Conservation (phyloP, 2,329 filamentous ascomycete species). For the Trichoderma sp. region DNA sequence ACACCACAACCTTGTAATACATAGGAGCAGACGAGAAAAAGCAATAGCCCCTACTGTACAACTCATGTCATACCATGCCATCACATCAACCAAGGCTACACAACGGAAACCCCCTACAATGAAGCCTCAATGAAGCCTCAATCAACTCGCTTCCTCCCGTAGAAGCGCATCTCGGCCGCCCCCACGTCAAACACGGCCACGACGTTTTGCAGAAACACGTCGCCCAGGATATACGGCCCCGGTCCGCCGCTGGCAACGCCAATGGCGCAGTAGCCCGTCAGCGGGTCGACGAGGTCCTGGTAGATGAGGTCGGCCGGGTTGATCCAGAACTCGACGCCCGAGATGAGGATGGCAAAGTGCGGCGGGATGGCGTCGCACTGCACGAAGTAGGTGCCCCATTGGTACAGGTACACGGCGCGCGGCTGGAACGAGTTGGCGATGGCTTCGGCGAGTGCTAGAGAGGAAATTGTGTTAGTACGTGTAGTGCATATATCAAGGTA, state of each 20-base stretch:
- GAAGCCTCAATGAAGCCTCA: neutral
- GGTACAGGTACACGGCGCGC: conserved; percentile 47
- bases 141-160: conserved; percentile 29
- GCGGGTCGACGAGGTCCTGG: conserved; percentile 43
- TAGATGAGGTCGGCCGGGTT: conserved; percentile 52
- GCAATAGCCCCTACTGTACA: neutral
- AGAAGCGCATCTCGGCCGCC: conserved; percentile 49
- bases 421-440: conserved; percentile 51
- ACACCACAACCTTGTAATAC: neutral
- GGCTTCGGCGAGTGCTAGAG: conserved; percentile 47
- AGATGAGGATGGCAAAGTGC: conserved; percentile 47
- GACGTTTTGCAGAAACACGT: conserved; percentile 53
- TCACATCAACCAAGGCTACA: neutral
- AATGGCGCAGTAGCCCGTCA: conserved; percentile 51
- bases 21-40: neutral
- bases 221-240: conserved; percentile 52
- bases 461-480: neutral
- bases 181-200: conserved; percentile 52
- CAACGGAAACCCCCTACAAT: neutral
- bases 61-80: neutral
- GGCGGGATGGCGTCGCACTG: conserved; percentile 51
- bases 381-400: conserved; percentile 52
- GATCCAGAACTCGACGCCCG: conserved; percentile 46
- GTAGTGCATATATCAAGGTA: neutral
- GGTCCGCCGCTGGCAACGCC: conserved; percentile 46